Conservation (phyloP, 1,139 yeast genomes). For the Geotrichum citri-aurantii region DNA sequence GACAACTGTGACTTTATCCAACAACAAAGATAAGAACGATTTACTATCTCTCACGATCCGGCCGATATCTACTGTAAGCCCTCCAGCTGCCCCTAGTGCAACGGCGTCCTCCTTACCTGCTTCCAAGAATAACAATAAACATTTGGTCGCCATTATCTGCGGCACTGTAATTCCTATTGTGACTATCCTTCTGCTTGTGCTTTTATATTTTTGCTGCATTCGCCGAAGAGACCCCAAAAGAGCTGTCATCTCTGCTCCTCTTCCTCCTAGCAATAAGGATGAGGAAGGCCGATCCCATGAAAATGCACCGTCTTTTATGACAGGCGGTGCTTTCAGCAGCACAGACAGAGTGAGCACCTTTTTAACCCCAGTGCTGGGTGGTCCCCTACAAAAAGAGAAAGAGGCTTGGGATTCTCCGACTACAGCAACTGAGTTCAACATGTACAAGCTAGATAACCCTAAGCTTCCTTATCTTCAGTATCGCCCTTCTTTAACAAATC, state of each 20-base stretch:
- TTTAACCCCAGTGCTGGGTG: conserved; percentile 7
- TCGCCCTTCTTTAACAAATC: conserved; percentile 1
- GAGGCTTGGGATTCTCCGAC: conserved; percentile 15
- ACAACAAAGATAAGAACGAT: background rate
- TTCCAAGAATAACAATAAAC: conserved; percentile 1
- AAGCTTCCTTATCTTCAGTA: background rate
- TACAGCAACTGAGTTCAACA: conserved; percentile 13
- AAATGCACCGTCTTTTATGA: conserved; percentile 4
- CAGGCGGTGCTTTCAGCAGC: conserved; percentile 1
- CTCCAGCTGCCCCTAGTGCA: background rate
- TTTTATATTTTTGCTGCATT: conserved; percentile 46
- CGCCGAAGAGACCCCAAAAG: conserved; percentile 21
- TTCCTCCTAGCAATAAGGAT: conserved; percentile 19
- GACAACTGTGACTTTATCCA: conserved; percentile 10
- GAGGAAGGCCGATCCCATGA: conserved; percentile 17
- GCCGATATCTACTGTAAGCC: background rate
- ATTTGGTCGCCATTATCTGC: conserved; percentile 51
- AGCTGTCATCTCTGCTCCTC: conserved; percentile 17
- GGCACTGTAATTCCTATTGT: conserved; percentile 78
- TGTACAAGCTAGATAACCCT: conserved; percentile 16
- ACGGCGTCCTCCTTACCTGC: background rate
- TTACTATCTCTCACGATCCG: conserved; percentile 7
- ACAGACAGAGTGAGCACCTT: conserved; percentile 9
- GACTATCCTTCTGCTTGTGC: conserved; percentile 40
- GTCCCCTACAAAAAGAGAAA: background rate